Conservation (phyloP, 192 early-diverging fungal species). For the Backusella tarrabulga region DNA sequence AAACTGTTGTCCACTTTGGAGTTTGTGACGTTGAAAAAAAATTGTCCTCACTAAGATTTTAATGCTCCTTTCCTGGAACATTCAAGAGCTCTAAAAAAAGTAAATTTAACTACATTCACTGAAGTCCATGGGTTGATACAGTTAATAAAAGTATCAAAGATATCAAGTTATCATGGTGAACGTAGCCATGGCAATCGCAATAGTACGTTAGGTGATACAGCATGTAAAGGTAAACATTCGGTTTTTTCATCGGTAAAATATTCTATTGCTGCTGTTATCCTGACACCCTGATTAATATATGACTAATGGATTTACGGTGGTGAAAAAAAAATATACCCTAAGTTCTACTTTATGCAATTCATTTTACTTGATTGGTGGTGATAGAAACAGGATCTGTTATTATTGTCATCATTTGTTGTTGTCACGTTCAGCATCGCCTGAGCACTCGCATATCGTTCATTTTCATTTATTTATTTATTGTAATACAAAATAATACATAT, state of each 20-base stretch:
- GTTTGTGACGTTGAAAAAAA: constrained; percentile 1
- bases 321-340: not conserved
- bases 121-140: not conserved
- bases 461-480: not conserved
- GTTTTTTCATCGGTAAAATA: not conserved
- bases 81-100: not conserved
- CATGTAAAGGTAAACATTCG: not conserved
- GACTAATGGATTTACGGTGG: not conserved
- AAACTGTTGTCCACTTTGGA: not conserved
- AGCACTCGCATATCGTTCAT: not conserved
- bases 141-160: not conserved
- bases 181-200: not conserved
- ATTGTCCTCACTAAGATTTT: not conserved
- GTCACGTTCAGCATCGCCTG: not conserved
- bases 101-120: not conserved
- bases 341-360: not conserved
- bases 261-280: not conserved
- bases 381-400: not conserved
- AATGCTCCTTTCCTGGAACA: not conserved
- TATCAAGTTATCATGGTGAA: not conserved
- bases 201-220: not conserved
- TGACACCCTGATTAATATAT: not conserved
- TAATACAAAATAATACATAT: not conserved
- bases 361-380: not conserved
- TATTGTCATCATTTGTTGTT: not conserved